Evolutionary conservation across 805 yeast genomes (phyloP), one percentile per base, ranked within the genome.

Genomic region (Pichia sporocuriosa): DNA sequence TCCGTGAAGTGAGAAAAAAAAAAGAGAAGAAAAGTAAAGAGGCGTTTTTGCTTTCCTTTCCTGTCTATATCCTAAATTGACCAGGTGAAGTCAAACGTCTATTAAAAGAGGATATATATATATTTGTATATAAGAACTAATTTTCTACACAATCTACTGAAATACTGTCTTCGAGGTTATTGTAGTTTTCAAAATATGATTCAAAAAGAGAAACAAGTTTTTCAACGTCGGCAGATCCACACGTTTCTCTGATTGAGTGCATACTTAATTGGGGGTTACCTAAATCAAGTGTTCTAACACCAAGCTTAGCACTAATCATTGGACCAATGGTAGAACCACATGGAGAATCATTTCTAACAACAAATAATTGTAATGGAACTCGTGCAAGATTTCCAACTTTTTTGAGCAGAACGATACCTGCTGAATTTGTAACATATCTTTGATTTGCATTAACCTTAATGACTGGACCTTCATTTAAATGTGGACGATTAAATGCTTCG

Each of bases 321-420:
- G 97, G 97, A 1, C 97, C 98, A 55, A 90, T 90, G 2, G 98
- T 90, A 2, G 95, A 82, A 3, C 98, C 98, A 64, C 97, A 90
- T 3, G 96, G 86, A 3, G 94, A 79, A 57, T 84, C 95, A 60
- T 90, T 93, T 42, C 90, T 75, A 22, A 84, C 95, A n/a, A 89
- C 97, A 66, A 90, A 87, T 43, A 88, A 62, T 62, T 90, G 98
- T 47, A 90, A 63, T 15, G 97, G 96, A n/a, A 84, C 81, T 51
- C 74, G 64, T 4, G 78, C 80, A 22, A 55, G 53, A 37, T 78
- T 72, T 3, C 94, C 97, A 39, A 84, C 63, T 47, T 78, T 72
- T 57, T 87, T 82, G 37, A 90, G 53, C 40, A 90, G 62, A 4
- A 87, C 85, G 43, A 88, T 73, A 23, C 97, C 97, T 0, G 89